These are phyloP conservation scores for Sclerotinia borealis DNA, from an alignment of 2,329 filamentous ascomycete species.

Conservation along the genomic window DNA sequence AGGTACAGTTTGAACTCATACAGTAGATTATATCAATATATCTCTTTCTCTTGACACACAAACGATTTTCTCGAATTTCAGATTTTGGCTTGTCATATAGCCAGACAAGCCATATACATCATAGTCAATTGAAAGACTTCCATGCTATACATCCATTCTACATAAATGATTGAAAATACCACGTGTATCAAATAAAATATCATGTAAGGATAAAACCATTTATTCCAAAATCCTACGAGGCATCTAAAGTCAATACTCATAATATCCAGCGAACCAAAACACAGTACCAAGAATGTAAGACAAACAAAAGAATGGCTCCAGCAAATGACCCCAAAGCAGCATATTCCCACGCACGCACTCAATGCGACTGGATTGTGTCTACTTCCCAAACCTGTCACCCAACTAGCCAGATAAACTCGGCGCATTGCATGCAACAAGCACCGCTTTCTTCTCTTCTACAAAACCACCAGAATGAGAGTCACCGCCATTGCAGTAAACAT, in stretches of 20 bases:
- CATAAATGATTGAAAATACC: not conserved
- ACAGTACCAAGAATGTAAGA: not conserved
- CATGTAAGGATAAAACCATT: not conserved
- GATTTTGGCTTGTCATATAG: too few relatives aligned
- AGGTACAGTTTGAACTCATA: too few relatives aligned
- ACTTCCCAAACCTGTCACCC: not conserved
- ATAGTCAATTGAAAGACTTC: not conserved
- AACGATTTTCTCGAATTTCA: too few relatives aligned
- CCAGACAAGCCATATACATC: too few relatives aligned
- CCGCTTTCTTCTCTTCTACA: not conserved
- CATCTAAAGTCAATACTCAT: not conserved
- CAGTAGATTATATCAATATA: too few relatives aligned
- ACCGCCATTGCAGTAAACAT: constrained; percentile 7
- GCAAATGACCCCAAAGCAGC: not conserved
- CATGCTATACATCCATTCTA: not conserved
- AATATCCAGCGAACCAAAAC: not conserved
- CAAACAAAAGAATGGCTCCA: not conserved
- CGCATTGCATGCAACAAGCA: not conserved
- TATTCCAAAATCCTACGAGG: not conserved
- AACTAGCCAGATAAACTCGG: not conserved
- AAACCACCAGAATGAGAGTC: not conserved
- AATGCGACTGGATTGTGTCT: not conserved
- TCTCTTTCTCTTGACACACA: too few relatives aligned
- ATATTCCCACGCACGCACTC: not conserved
- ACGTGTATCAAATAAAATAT: not conserved